Evolutionary conservation across 192 early-diverging fungal species (phyloP).

Genomic region (Endogone sp.): DNA sequence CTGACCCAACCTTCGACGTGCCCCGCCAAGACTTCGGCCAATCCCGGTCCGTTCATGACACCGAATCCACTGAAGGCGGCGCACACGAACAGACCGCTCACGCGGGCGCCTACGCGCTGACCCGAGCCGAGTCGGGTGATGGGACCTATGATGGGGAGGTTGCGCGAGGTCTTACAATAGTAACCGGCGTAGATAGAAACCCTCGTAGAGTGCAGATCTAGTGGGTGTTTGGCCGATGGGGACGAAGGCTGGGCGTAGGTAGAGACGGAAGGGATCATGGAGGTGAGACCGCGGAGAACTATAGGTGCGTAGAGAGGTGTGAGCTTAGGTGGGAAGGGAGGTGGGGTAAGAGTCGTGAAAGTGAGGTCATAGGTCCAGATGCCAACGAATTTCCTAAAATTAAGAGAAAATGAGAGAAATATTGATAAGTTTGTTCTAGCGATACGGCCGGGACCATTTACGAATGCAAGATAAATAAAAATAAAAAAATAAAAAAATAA

Average conservation of each 20-base stretch:
- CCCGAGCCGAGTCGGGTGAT: background rate
- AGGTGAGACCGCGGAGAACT: background rate
- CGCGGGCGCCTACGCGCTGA: background rate
- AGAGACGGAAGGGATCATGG: background rate
- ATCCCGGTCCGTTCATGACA: slow-evolving; percentile 1
- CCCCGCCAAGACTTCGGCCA: background rate
- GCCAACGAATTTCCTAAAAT: background rate
- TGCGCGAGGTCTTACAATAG: slow-evolving; percentile 3
- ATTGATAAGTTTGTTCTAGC: too few species aligned
- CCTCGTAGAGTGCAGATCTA: background rate
- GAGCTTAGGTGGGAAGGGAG: background rate
- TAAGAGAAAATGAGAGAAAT: background rate
- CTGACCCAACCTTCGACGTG: background rate
- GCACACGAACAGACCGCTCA: background rate
- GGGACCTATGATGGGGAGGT: slow-evolving; percentile 1
- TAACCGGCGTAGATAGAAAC: background rate
- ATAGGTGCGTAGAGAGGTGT: background rate
- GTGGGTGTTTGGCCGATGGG: background rate
- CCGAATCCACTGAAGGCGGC: slow-evolving; percentile 1
- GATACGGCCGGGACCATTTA: too few species aligned
- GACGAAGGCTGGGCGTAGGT: background rate
- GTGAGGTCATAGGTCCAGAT: background rate
- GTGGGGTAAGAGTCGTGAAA: background rate
- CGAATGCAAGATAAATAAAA: too few species aligned
- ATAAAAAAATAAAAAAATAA: too few species aligned